These are phyloP conservation scores for Hymenochaete sp. DNA, from an alignment of 1,284 basidiomycete species.

Conservation along the genomic window DNA sequence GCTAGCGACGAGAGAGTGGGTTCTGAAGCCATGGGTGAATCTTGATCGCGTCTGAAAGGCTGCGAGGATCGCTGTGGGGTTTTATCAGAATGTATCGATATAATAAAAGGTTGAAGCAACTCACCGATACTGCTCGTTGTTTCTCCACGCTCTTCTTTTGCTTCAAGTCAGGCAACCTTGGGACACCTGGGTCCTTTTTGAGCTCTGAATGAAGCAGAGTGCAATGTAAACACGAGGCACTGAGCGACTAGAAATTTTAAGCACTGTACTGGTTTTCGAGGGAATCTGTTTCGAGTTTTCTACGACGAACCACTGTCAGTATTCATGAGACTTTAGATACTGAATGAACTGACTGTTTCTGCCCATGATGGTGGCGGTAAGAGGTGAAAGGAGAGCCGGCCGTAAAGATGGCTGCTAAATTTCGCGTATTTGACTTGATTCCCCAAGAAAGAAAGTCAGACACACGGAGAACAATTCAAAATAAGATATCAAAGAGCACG, in stretches of 20 bases:
- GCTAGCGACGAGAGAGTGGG: slow-evolving; percentile 57
- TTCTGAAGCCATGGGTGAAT: slow-evolving; percentile 64
- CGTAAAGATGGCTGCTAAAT: too few species aligned
- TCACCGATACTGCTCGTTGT: slow-evolving; percentile 39
- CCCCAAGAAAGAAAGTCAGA: too few species aligned
- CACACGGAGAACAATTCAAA: too few species aligned
- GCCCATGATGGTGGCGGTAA: slow-evolving; percentile 33
- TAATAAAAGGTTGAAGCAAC: slow-evolving; percentile 14
- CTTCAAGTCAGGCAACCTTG: slow-evolving; percentile 64
- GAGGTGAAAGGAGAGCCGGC: too few species aligned
- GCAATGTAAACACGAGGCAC: background rate
- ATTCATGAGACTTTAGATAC: background rate
- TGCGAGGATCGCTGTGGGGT: slow-evolving; percentile 19
- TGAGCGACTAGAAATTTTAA: background rate
- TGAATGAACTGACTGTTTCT: slow-evolving; percentile 41
- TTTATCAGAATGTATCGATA: background rate
- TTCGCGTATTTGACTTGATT: too few species aligned
- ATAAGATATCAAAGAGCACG: too few species aligned
- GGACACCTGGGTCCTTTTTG: slow-evolving; percentile 78
- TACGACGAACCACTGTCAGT: background rate
- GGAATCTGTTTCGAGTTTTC: slow-evolving; percentile 35
- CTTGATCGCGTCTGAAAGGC: slow-evolving; percentile 30
- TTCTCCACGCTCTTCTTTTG: slow-evolving; percentile 24
- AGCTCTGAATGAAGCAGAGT: slow-evolving; percentile 39
- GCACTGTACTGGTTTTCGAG: slow-evolving; percentile 45